Percentiles rank a stretch among this genome's conserved stretches.
phyloP scores from a whole-genome alignment of 2,329 filamentous ascomycete species.

The Apiospora marii region DNA sequence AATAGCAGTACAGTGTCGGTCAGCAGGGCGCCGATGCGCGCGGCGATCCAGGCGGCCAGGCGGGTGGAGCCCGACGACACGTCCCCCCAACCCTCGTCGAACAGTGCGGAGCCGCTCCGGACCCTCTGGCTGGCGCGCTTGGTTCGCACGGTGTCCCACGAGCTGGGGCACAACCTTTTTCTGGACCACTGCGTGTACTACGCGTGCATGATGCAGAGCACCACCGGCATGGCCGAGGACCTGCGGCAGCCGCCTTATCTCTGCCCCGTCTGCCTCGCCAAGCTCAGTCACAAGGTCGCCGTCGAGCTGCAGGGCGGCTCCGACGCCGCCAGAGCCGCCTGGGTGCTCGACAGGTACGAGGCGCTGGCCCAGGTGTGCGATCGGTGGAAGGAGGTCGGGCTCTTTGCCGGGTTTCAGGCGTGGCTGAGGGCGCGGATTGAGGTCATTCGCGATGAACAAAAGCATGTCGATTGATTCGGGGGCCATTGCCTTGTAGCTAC shows the following conservation, averaged over 20 bases:
- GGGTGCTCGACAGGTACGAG: constrained; percentile 47
- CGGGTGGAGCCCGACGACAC: constrained; percentile 30
- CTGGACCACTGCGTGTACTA: constrained; percentile 72
- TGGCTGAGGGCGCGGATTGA: constrained; percentile 50
- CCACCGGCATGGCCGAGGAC: constrained; percentile 64
- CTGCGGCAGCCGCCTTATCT: constrained; percentile 68
- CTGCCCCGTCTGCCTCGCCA: constrained; percentile 66
- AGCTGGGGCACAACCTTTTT: constrained; percentile 72
- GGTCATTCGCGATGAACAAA: neutral
- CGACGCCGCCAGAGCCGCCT: constrained; percentile 32
- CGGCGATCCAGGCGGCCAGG: constrained; percentile 43
- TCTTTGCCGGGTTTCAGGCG: constrained; percentile 55
- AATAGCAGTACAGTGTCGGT: neutral
- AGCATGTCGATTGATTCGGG: neutral
- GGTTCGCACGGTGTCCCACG: constrained; percentile 67
- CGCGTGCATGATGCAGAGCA: constrained; percentile 70
- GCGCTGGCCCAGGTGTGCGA: constrained; percentile 52
- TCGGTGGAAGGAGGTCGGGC: constrained; percentile 46
- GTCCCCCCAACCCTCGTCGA: neutral
- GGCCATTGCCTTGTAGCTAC: too few species aligned
- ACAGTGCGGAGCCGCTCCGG: constrained; percentile 35
- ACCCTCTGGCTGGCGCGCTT: constrained; percentile 65
- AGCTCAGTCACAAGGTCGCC: constrained; percentile 50
- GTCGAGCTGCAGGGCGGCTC: constrained; percentile 32
- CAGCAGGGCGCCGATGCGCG: constrained; percentile 38